Evolutionary conservation across 192 early-diverging fungal species (phyloP).

Genomic region (Backusella luteola): DNA sequence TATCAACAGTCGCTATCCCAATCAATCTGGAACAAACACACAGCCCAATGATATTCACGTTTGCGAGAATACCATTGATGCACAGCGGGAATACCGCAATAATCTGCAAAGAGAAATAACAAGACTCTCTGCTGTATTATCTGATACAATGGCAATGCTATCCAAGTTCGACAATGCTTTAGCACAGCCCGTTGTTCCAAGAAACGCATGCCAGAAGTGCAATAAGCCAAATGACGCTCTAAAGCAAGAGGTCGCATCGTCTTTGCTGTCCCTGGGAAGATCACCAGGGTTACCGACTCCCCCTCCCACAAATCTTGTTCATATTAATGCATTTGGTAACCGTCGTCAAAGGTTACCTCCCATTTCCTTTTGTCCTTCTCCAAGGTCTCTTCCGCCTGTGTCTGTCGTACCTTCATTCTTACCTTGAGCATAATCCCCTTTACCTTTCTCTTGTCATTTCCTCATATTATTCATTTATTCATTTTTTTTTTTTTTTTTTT

Average conservation of each 20-base stretch:
- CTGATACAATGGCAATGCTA: constrained; percentile 45
- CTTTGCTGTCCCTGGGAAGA: constrained; percentile 13
- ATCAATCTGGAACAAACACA: background rate
- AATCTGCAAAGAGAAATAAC: constrained; percentile 43
- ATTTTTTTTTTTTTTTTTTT: background rate
- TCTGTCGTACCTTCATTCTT: constrained; percentile 1
- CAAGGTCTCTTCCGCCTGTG: background rate
- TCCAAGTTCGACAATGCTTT: constrained; percentile 38
- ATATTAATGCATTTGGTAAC: background rate
- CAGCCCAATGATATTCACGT: background rate
- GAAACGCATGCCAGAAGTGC: constrained; percentile 1
- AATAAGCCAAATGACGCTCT: background rate
- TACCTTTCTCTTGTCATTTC: background rate
- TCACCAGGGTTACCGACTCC: background rate
- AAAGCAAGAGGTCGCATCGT: constrained; percentile 22
- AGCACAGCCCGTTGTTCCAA: background rate
- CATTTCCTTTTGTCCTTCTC: background rate
- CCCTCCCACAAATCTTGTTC: background rate
- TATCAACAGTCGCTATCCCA: background rate
- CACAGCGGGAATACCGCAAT: background rate
- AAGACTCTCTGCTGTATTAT: constrained; percentile 44
- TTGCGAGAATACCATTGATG: background rate
- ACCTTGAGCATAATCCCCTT: background rate
- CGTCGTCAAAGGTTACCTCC: background rate
- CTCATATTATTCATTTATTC: background rate